Base-by-base conservation (phyloP, 2,329 filamentous ascomycete species). In the Fusarium lateritium region DNA sequence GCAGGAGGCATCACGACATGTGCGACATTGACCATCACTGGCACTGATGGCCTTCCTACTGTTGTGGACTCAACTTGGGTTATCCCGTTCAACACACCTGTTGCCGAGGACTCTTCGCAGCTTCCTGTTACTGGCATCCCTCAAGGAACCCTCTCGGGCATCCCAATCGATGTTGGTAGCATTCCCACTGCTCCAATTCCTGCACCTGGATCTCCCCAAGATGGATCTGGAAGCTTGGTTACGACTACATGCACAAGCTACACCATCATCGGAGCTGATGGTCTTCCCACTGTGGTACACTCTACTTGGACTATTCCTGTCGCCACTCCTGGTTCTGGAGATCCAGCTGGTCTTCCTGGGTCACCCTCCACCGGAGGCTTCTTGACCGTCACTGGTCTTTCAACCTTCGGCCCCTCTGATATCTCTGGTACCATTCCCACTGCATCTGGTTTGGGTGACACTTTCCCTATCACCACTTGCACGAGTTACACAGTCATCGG, bases 51-150 rank as follows among this genome's bases (percentile, higher is more conserved):
- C 7, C 62, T 73, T 38, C 74, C 77, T 13, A 80, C 79, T 11
- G 70, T 79, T 13, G 61, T 80, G 21, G 76, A 80, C 39, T 80
- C 79, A 10, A 78, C 75, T 17, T 74, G 77, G 72, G 69, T 79
- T 21, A 61, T 76, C 15, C 70, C 76, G 47, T 31, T 46, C 10
- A 59, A 45, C 34, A 68, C 63, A 13, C 63, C 70, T 26, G 50
- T 46, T 13, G 47, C 56, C 26, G 61, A 59, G 7, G 59, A 45
- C 11, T 70, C 71, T 43, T 60, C 56, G 10, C 65, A 69, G 14
- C 60, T 64, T 19, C 58, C 73, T 21, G 43, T 50, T 5, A 47
- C 62, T 19, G 53, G 57, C 8, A 28, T 52, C 11, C 67, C 67
- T 3, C 59, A 68, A 15, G 58, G 51, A 11, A 46, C 67, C 3